Evolutionary conservation across 1,284 basidiomycete genomes (phyloP), one percentile per base, ranked within the genome.

Genomic region (Tilletia horrida): DNA sequence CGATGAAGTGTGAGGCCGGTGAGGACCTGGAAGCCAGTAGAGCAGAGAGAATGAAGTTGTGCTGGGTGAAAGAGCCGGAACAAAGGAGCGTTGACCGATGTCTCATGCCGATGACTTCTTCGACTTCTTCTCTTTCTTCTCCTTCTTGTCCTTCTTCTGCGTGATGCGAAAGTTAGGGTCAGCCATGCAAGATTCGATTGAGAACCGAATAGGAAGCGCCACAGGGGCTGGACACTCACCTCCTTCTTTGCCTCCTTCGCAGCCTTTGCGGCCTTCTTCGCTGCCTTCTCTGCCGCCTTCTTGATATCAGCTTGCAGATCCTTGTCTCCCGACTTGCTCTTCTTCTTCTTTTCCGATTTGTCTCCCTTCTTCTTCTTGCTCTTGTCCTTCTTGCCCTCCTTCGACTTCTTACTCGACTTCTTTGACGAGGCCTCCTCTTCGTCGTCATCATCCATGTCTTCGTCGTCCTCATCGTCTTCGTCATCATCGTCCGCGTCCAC

Each of bases 401-500:
- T 50, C 6, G 40, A 45, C 40, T 43, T 44, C 43, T 62, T 62
- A 42, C 43, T 45, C 42, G 61, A 43, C 61, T 44, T 43, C 40
- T 62, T 45, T n/a, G 61, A 62, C 25, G 59, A 23, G 13, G 42
- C 29, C 14, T 25, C 25, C 52, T 23, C 27, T 1, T 43, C 42
- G 21, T 57, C 52, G 23, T 43, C 27, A 4, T 44, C 35, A 14
- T 65, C 35, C 50, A 62, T 18, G 23, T 59, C 48, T 21, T 67
- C 63, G 35, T 50, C 31, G 45, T 67, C 63, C 59, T 66, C 27
- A 65, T 63, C 52, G 47, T 67, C 61, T 23, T 27, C 63, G 40
- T 23, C 85, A 52, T 83, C 79, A 8, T 48, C 63, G 11, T 64
- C 63, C 21, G 23, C 44, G 29, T 64, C 63, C 16, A 88, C 88